Evolutionary conservation across 345 rosid genomes (phyloP).

Genomic region (Psidium guajava): DNA sequence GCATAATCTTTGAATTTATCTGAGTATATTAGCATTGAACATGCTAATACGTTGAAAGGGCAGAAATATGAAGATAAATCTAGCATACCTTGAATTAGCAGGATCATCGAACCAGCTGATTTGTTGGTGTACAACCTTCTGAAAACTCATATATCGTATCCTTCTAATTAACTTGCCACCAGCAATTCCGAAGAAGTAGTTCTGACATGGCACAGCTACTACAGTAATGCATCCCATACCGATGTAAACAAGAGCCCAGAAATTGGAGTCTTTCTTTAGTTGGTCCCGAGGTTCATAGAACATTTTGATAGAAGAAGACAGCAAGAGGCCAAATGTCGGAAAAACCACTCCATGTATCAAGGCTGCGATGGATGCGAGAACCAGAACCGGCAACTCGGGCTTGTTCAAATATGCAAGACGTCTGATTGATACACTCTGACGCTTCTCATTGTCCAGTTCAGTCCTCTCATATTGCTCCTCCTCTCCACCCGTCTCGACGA

Average conservation of each 20-base stretch:
- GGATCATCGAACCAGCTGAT: constrained; percentile 87
- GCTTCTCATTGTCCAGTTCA: constrained; percentile 8
- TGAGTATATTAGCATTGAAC: neutral
- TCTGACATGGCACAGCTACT: constrained; percentile 41
- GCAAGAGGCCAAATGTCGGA: constrained; percentile 66
- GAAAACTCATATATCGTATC: constrained; percentile 56
- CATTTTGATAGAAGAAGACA: constrained; percentile 54
- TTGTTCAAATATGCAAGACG: constrained; percentile 61
- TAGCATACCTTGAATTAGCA: constrained; percentile 47
- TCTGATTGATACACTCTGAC: constrained; percentile 35
- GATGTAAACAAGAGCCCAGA: constrained; percentile 44
- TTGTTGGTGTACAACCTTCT: constrained; percentile 71
- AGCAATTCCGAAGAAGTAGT: constrained; percentile 65
- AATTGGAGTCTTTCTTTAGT: constrained; percentile 40
- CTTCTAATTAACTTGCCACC: constrained; percentile 72
- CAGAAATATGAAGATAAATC: neutral
- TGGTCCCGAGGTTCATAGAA: constrained; percentile 37
- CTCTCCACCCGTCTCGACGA: constrained; percentile 2
- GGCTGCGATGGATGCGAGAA: constrained; percentile 56
- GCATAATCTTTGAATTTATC: neutral
- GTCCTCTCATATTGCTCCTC: neutral
- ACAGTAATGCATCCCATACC: constrained; percentile 23
- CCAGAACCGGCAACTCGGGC: constrained; percentile 51
- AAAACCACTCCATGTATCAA: constrained; percentile 46
- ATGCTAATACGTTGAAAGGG: neutral